A percentile compares a stretch with the other conserved stretches of the same genome.
These are phyloP conservation scores for Termitomyces heimii DNA, from an alignment of 768 basidiomycete genomes.

Conservation along the genomic window DNA sequence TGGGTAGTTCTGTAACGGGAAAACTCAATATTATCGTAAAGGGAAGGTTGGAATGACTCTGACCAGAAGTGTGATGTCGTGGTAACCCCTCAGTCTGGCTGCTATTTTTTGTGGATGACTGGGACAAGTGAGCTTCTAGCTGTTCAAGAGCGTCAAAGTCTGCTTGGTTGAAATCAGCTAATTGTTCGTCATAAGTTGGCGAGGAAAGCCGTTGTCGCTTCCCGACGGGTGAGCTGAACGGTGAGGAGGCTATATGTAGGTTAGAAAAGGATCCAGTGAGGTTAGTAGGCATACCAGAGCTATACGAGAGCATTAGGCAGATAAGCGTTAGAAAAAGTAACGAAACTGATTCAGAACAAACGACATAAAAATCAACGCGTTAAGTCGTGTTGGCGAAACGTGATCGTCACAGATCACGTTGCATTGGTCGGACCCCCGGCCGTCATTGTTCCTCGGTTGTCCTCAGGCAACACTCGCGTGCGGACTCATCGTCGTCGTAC, in stretches of 20 bases:
- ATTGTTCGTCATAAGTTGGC: conserved; percentile 54
- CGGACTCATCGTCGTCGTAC: not conserved
- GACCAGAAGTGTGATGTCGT: conserved; percentile 3
- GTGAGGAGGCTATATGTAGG: conserved; percentile 17
- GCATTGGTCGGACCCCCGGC: not conserved
- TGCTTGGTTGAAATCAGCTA: conserved; percentile 46
- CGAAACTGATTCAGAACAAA: not conserved
- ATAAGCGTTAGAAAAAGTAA: not conserved
- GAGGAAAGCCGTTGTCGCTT: conserved; percentile 64
- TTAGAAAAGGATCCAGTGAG: not conserved
- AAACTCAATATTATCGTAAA: not conserved
- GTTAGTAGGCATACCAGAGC: not conserved
- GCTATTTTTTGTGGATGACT: conserved; percentile 6
- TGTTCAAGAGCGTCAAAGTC: conserved; percentile 51
- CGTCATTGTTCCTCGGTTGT: not conserved
- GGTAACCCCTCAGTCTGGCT: not conserved
- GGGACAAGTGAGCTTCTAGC: conserved; percentile 36
- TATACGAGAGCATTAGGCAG: not conserved
- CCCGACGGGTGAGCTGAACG: conserved; percentile 36
- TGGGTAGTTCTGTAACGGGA: not conserved
- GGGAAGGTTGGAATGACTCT: not conserved
- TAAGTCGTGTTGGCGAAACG: conserved; percentile 16
- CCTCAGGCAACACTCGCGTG: not conserved
- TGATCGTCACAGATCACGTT: conserved; percentile 12
- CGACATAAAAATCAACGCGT: conserved; percentile 15